These are phyloP conservation scores for Acidomyces sp. DNA, from an alignment of 495 filamentous ascomycete genomes.

Conservation along the genomic window DNA sequence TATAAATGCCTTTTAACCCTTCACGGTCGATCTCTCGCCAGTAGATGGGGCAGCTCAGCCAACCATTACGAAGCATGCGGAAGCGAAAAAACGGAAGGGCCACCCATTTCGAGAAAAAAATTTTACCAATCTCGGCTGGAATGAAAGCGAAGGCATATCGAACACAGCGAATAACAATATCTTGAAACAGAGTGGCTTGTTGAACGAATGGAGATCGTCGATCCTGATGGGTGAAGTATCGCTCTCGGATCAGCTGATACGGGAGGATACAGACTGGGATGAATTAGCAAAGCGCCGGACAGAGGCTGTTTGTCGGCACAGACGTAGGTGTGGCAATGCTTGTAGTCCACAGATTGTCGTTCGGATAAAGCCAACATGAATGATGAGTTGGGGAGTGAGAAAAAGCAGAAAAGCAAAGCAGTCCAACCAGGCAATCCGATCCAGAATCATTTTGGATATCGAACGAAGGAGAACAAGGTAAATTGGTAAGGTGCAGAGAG, in stretches of 20 bases:
- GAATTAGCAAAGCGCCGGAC: background rate
- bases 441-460: slow-evolving; percentile 55
- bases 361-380: slow-evolving; percentile 42
- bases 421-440: slow-evolving; percentile 56
- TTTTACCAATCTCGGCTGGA: slow-evolving; percentile 48
- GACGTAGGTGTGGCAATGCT: slow-evolving; percentile 61
- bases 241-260: slow-evolving; percentile 41
- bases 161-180: slow-evolving; percentile 58
- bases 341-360: slow-evolving; percentile 42
- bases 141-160: slow-evolving; percentile 63
- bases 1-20: slow-evolving; percentile 47
- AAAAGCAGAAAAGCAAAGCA: slow-evolving; percentile 54
- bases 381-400: slow-evolving; percentile 50
- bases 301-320: background rate
- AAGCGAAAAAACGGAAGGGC: slow-evolving; percentile 59
- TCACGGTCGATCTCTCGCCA: slow-evolving; percentile 47
- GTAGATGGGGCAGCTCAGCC: slow-evolving; percentile 41
- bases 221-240: slow-evolving; percentile 36
- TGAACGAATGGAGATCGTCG: slow-evolving; percentile 48
- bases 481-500: too few relatives aligned
- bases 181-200: slow-evolving; percentile 54
- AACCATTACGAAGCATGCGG: slow-evolving; percentile 58
- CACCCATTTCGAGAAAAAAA: slow-evolving; percentile 64
- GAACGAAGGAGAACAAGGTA: too few relatives aligned
- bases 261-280: slow-evolving; percentile 35